Conservation (phyloP, 2,329 filamentous ascomycete genomes). For the Aspergillus unguis region DNA sequence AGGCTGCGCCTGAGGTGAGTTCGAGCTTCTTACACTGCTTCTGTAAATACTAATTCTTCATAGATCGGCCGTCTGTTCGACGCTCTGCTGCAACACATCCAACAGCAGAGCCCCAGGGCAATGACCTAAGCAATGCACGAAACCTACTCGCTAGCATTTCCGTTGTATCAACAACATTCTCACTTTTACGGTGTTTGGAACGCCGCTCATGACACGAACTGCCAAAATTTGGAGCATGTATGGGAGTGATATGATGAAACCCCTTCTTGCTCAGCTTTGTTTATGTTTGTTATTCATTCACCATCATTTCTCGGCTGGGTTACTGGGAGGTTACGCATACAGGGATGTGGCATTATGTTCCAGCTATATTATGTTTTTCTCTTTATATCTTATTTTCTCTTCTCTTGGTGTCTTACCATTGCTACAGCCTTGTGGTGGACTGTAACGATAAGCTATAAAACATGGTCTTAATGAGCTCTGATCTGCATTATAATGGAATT, state of each 20-base stretch:
- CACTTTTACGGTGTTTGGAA: slow-evolving; percentile 20
- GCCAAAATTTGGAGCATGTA: slow-evolving; percentile 18
- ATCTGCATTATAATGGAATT: slow-evolving; percentile 14
- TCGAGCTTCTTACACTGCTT: not conserved
- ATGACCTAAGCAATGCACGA: slow-evolving; percentile 25
- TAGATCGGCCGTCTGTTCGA: slow-evolving; percentile 47
- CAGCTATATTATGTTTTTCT: slow-evolving; percentile 20
- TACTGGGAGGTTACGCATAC: slow-evolving; percentile 26
- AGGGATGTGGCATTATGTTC: slow-evolving; percentile 24
- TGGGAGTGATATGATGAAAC: slow-evolving; percentile 21
- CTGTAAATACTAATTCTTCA: slow-evolving; percentile 5
- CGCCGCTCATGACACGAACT: slow-evolving; percentile 22
- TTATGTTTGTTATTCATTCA: slow-evolving; percentile 19
- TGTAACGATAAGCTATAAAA: slow-evolving; percentile 42
- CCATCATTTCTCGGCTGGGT: slow-evolving; percentile 25
- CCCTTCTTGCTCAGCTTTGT: slow-evolving; percentile 16
- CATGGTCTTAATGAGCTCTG: slow-evolving; percentile 16
- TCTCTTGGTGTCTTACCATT: slow-evolving; percentile 24
- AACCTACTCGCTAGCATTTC: slow-evolving; percentile 11
- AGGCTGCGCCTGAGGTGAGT: slow-evolving; percentile 77
- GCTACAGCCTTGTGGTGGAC: slow-evolving; percentile 22
- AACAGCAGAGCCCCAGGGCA: slow-evolving; percentile 47
- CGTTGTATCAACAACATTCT: slow-evolving; percentile 22
- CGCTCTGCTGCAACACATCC: slow-evolving; percentile 45
- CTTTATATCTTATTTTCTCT: slow-evolving; percentile 14